Evolutionary conservation across 2,329 filamentous ascomycete species (phyloP).

Genomic region (Talaromyces funiculosus): DNA sequence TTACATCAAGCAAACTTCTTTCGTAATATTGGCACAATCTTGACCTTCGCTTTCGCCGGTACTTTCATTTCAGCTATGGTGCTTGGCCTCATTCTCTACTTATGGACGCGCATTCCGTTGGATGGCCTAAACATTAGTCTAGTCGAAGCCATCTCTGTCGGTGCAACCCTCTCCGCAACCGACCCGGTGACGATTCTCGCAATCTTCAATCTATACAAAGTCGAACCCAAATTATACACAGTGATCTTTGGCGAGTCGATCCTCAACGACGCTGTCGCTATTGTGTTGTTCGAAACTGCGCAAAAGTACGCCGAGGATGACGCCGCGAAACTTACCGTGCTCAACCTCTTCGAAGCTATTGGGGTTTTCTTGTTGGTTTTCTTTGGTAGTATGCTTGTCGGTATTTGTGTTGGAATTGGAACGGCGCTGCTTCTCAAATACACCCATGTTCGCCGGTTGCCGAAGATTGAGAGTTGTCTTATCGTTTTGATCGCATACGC

Average conservation of each 20-base stretch:
- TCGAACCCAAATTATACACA: slow-evolving; percentile 96
- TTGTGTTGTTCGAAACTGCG: slow-evolving; percentile 96
- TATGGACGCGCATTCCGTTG: slow-evolving; percentile 82
- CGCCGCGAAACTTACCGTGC: slow-evolving; percentile 63
- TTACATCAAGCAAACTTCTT: slow-evolving; percentile 99
- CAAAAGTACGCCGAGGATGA: slow-evolving; percentile 78
- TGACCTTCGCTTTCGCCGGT: slow-evolving; percentile 95
- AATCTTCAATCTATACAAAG: slow-evolving; percentile 99
- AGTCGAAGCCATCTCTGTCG: slow-evolving; percentile 93
- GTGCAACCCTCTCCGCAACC: slow-evolving; percentile 91
- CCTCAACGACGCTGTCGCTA: slow-evolving; percentile 94
- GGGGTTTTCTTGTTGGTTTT: slow-evolving; percentile 95
- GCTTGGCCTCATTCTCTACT: slow-evolving; percentile 77
- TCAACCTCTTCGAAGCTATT: slow-evolving; percentile 84
- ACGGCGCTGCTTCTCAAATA: slow-evolving; percentile 90
- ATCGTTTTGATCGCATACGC: slow-evolving; percentile 92
- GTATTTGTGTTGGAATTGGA: slow-evolving; percentile 75
- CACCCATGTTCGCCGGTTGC: slow-evolving; percentile 84
- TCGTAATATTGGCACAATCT: slow-evolving; percentile 91
- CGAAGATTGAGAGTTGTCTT: slow-evolving; percentile 94
- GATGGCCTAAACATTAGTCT: slow-evolving; percentile 83
- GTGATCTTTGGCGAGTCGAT: slow-evolving; percentile 99
- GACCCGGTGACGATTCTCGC: slow-evolving; percentile 96
- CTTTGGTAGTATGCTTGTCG: slow-evolving; percentile 88
- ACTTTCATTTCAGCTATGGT: slow-evolving; percentile 97